These are phyloP conservation scores for Cutaneotrichosporon cutaneum DNA, from an alignment of 1,284 basidiomycete genomes.

Conservation along the genomic window DNA sequence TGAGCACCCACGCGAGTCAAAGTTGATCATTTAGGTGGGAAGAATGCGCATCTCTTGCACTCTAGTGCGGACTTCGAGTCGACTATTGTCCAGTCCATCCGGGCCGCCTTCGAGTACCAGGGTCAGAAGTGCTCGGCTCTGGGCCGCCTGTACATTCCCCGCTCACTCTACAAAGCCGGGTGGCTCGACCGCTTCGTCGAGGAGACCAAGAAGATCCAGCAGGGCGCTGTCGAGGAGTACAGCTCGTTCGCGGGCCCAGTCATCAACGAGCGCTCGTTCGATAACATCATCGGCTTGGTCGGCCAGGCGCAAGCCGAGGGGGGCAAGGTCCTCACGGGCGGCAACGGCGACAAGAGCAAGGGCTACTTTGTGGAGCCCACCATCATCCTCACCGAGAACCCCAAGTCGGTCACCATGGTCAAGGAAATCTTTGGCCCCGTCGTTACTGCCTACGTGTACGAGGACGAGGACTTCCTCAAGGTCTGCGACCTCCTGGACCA, in stretches of 20 bases:
- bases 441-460: conserved; percentile 75
- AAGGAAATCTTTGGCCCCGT: conserved; percentile 94
- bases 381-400: conserved; percentile 61
- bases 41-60: conserved; percentile 90
- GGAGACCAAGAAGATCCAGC: conserved; percentile 74
- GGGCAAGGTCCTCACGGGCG: conserved; percentile 17
- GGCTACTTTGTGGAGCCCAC: conserved; percentile 88
- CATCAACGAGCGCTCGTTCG: conserved; percentile 77
- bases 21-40: too few species aligned
- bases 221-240: conserved; percentile 73
- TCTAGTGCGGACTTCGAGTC: conserved; percentile 74
- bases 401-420: conserved; percentile 71
- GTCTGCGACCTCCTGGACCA: conserved; percentile 77
- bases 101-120: conserved; percentile 87
- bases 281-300: conserved; percentile 76
- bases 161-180: conserved; percentile 71
- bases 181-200: conserved; percentile 74
- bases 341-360: conserved; percentile 71
- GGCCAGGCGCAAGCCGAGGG: conserved; percentile 66
- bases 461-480: conserved; percentile 66
- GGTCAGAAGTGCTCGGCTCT: conserved; percentile 72
- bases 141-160: conserved; percentile 81
- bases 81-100: conserved; percentile 75
- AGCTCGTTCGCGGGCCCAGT: conserved; percentile 86
- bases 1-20: too few species aligned